Evolutionary conservation across 1,284 basidiomycete genomes (phyloP), one percentile per base, ranked within the genome.

Genomic region (Nidula niveotomentosa): DNA sequence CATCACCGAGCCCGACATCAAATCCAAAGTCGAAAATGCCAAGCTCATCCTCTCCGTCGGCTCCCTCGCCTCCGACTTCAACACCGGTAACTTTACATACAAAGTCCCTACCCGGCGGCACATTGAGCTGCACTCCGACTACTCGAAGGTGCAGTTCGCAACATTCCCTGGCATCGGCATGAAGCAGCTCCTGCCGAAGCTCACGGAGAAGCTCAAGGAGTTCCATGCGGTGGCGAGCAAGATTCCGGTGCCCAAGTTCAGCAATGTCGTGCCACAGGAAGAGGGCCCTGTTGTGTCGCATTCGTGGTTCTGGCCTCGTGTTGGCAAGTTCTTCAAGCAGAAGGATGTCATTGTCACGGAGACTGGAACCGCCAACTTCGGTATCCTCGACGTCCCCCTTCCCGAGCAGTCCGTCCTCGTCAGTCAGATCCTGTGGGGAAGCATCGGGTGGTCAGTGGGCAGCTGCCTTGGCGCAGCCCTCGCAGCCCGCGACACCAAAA

Each of bases 41-140:
- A 94, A 93, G 65, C 79, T 98, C 51, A 87, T 96, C 55, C 74
- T 98, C 35, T 91, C 89, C 39, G 77, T 97, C 56, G 96, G 96
- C 17, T 76, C 79, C 0, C 74, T 97, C 49, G 87, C 87, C 73
- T 88, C 83, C 56, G 96, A 98, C 69, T 97, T 96, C 79, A 98
- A 98, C 69, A 91, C 90, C 13, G 93, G 91, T 47, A 88, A 88
- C 70, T 93, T 91, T 68, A 88, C 88, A 0, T 91, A 90, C 62
- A 81, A 79, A 52, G 84, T 88, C 67, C 87, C 88, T 53, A 78
- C 69, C 9, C 74, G 69, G 35, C 78, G 79, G 36, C 83, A 82
- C 8, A 76, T 91, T 55, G 88, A 91, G 85, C 78, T 98, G 9
- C 96, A 98, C 72, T 94, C 92, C 0, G 85, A 87, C 63, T 81